Percentiles rank a stretch among this genome's conserved stretches.
phyloP scores from a whole-genome alignment of 2,329 filamentous ascomycete species.

The Monosporascus sp. region DNA sequence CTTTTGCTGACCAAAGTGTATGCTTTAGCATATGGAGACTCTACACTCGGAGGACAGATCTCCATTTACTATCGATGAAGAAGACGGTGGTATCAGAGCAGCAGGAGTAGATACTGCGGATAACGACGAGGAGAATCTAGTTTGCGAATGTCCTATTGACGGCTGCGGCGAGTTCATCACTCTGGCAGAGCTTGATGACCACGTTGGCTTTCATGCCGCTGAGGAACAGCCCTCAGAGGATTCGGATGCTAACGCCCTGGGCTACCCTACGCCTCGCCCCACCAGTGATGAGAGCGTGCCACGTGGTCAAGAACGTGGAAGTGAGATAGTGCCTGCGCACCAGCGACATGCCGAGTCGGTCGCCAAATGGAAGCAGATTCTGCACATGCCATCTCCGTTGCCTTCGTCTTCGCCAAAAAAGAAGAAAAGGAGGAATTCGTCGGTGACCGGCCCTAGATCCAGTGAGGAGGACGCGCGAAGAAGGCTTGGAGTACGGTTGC shows the following conservation, averaged over 20 bases:
- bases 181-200: slow-evolving; percentile 48
- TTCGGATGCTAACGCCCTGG: slow-evolving; percentile 29
- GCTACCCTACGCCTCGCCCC: no score
- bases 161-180: slow-evolving; percentile 57
- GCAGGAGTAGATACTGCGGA: not conserved
- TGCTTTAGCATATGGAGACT: slow-evolving; percentile 26
- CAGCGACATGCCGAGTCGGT: slow-evolving; percentile 1
- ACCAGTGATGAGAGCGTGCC: no score
- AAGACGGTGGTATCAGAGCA: not conserved
- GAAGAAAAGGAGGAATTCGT: not conserved
- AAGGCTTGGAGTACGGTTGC: slow-evolving; percentile 28
- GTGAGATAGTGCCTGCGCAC: not conserved
- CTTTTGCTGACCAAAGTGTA: no score
- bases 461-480: slow-evolving; percentile 5
- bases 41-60: slow-evolving; percentile 21
- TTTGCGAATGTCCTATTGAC: slow-evolving; percentile 49
- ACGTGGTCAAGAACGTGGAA: no score
- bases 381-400: slow-evolving; percentile 22
- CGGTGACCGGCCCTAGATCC: not conserved
- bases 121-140: slow-evolving; percentile 23
- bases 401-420: not conserved
- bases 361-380: slow-evolving; percentile 23
- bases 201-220: slow-evolving; percentile 54
- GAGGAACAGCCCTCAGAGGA: slow-evolving; percentile 31
- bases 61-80: slow-evolving; percentile 16